Conservation (phyloP, 2,329 filamentous ascomycete species). For the Aspergillus novoparasiticus region DNA sequence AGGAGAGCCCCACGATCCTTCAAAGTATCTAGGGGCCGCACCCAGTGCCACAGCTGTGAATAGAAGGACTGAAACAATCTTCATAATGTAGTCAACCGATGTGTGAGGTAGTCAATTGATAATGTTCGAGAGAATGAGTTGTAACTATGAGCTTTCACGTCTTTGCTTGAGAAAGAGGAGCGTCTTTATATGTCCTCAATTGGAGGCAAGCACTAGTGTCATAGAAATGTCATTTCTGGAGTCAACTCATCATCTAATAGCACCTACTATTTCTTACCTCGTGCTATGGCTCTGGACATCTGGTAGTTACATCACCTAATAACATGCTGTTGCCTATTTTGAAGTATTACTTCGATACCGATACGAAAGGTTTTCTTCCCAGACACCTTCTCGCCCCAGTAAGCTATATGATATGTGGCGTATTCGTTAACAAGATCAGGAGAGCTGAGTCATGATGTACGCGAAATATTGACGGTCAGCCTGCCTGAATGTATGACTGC, state of each 20-base stretch:
- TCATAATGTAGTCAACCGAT: not conserved
- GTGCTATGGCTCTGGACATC: not conserved
- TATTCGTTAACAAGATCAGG: not conserved
- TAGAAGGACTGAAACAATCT: not conserved
- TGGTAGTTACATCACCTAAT: not conserved
- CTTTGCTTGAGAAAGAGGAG: not conserved
- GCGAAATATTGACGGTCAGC: not conserved
- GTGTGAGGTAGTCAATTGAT: not conserved
- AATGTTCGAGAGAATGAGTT: not conserved
- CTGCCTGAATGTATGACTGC: not conserved
- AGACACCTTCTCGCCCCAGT: not conserved
- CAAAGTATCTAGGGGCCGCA: not conserved
- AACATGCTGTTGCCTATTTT: not conserved
- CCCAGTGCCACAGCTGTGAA: not conserved
- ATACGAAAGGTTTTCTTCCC: not conserved
- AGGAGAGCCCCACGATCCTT: not conserved
- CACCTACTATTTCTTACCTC: not conserved
- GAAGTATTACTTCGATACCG: not conserved
- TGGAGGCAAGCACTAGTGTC: not conserved
- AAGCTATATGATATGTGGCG: not conserved
- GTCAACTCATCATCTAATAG: not conserved
- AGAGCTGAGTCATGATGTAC: not conserved
- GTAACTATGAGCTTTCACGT: not conserved
- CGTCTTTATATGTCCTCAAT: not conserved
- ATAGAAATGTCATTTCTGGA: not conserved